Percentiles rank a stretch among this genome's conserved stretches.
Conservation (phyloP, 2,329 filamentous ascomycete genomes). For the Blumeria hordei region DNA sequence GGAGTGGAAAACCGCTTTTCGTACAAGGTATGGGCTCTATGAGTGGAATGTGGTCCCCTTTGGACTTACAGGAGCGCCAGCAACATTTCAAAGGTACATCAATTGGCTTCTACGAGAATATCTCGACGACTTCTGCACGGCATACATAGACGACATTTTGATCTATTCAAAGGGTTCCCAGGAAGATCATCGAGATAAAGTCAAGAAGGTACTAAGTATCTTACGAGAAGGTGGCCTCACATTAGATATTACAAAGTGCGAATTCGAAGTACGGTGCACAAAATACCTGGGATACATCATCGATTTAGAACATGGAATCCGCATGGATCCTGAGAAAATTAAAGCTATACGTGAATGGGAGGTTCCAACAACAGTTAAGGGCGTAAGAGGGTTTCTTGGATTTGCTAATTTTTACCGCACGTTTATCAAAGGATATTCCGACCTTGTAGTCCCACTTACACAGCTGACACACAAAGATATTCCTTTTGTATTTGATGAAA, state of each 20-base stretch:
- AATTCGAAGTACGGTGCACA: neutral
- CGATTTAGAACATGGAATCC: neutral
- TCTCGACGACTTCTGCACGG: constrained; percentile 1
- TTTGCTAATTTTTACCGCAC: constrained; percentile 4
- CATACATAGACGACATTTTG: constrained; percentile 3
- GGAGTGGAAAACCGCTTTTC: constrained; percentile 2
- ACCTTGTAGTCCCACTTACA: neutral
- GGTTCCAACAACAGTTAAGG: constrained; percentile 1
- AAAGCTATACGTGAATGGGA: constrained; percentile 2
- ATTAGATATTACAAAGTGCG: constrained; percentile 2
- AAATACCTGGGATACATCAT: constrained; percentile 3
- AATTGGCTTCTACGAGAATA: constrained; percentile 2
- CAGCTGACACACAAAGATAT: too few relatives aligned
- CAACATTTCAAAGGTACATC: constrained; percentile 2
- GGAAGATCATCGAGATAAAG: constrained; percentile 1
- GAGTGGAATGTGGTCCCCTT: constrained; percentile 2
- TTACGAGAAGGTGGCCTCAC: constrained; percentile 1
- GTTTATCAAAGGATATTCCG: constrained; percentile 3
- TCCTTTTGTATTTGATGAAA: too few relatives aligned
- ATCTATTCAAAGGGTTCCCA: constrained; percentile 1
- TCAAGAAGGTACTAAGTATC: constrained; percentile 1
- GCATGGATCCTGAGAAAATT: constrained; percentile 2
- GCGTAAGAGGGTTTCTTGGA: constrained; percentile 1
- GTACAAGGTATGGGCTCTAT: neutral
- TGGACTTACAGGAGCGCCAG: neutral